These are phyloP conservation scores for Seiridium cupressi DNA, from an alignment of 2,329 filamentous ascomycete species.

Conservation along the genomic window DNA sequence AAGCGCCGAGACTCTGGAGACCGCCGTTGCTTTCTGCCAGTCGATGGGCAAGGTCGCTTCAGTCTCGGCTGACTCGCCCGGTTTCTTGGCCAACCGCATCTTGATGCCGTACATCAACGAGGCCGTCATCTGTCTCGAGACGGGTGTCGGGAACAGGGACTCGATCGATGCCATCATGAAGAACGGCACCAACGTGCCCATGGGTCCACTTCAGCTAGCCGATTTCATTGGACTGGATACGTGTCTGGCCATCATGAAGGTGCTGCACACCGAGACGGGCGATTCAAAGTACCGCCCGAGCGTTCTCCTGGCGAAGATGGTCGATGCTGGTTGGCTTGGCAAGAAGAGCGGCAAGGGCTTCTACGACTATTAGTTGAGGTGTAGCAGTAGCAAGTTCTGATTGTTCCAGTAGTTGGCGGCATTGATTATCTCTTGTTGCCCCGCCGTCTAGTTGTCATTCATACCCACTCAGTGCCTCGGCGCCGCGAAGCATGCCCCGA, in stretches of 20 bases:
- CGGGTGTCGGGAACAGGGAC: conserved; percentile 82
- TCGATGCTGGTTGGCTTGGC: conserved; percentile 94
- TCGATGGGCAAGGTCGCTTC: conserved; percentile 92
- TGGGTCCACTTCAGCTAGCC: conserved; percentile 90
- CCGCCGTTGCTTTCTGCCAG: conserved; percentile 81
- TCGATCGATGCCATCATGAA: conserved; percentile 99
- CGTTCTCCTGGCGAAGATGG: conserved; percentile 88
- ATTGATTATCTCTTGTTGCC: background rate
- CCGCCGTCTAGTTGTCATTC: no score
- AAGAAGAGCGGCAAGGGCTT: conserved; percentile 98
- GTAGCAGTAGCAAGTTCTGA: background rate
- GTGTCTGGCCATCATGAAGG: conserved; percentile 95
- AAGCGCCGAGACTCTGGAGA: conserved; percentile 75
- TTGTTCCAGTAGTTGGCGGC: no score
- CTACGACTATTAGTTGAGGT: conserved; percentile 69
- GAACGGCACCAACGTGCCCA: conserved; percentile 97
- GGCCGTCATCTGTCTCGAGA: conserved; percentile 89
- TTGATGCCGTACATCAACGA: conserved; percentile 99
- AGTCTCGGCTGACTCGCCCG: conserved; percentile 83
- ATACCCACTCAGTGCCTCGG: no score
- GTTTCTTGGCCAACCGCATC: conserved; percentile 94
- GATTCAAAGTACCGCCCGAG: conserved; percentile 95
- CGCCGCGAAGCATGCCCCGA: no score
- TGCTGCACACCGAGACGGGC: conserved; percentile 84
- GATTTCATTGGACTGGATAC: conserved; percentile 98